Conservation (phyloP, 768 basidiomycete genomes). For the Butyriboletus loyo region DNA sequence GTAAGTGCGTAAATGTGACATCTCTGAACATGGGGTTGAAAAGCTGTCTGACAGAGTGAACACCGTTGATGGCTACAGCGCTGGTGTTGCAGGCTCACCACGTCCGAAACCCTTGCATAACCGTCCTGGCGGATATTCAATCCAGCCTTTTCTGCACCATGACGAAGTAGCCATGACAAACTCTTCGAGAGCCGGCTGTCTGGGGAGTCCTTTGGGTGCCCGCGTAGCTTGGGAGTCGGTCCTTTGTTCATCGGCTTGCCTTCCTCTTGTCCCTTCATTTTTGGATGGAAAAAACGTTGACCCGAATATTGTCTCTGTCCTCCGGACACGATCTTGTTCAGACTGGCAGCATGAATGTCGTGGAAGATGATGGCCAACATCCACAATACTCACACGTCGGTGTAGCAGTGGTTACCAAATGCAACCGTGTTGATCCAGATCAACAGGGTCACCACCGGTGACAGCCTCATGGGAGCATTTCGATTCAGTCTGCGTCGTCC, state of each 20-base stretch:
- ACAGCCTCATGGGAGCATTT: constrained; percentile 12
- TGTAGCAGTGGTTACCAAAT: not conserved
- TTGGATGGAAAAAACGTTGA: constrained; percentile 2
- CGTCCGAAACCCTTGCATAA: constrained; percentile 74
- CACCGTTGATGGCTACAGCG: not conserved
- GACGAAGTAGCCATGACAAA: constrained; percentile 87
- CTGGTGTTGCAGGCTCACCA: constrained; percentile 55
- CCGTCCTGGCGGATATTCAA: constrained; percentile 80
- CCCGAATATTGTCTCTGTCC: constrained; percentile 2
- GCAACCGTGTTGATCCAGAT: not conserved
- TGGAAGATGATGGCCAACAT: constrained; percentile 11
- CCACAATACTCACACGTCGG: not conserved
- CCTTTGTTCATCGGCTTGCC: constrained; percentile 8
- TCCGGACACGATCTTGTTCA: not conserved
- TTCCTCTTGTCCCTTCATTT: constrained; percentile 9
- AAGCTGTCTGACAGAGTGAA: constrained; percentile 45
- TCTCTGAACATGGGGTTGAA: constrained; percentile 63
- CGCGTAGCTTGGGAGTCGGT: constrained; percentile 48
- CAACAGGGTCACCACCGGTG: not conserved
- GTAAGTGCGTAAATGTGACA: constrained; percentile 51
- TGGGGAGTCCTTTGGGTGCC: constrained; percentile 58
- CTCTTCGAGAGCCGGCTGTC: constrained; percentile 80
- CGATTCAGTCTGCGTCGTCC: constrained; percentile 3
- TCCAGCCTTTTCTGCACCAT: constrained; percentile 77
- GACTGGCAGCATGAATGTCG: not conserved